Conservation (phyloP, 768 basidiomycete species). For the Termitomyces sp. region DNA sequence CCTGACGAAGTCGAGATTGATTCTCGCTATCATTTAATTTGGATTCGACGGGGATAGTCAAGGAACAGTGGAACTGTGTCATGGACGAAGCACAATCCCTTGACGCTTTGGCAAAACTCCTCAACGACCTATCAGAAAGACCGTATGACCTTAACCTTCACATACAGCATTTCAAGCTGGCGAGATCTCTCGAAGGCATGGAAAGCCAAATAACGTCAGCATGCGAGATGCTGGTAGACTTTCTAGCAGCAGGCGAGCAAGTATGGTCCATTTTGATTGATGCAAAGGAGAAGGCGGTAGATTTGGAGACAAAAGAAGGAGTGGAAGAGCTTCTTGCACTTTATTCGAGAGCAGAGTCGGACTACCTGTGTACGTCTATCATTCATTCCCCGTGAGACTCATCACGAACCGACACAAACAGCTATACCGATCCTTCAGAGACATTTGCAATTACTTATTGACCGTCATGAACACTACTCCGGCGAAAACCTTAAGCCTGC, state of each 20-base stretch:
- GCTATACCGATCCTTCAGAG: constrained; percentile 73
- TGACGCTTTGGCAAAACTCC: constrained; percentile 59
- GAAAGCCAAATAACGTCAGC: constrained; percentile 60
- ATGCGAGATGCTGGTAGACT: constrained; percentile 63
- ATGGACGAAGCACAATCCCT: constrained; percentile 64
- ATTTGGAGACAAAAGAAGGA: constrained; percentile 52
- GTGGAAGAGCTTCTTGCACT: constrained; percentile 56
- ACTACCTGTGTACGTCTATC: constrained; percentile 72
- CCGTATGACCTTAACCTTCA: constrained; percentile 67
- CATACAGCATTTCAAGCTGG: constrained; percentile 63
- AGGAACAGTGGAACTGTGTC: neutral
- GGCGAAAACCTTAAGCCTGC: constrained; percentile 44
- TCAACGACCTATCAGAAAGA: constrained; percentile 55
- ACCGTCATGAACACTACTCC: constrained; percentile 38
- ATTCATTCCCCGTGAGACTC: neutral
- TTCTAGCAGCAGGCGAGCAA: constrained; percentile 63
- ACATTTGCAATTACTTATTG: constrained; percentile 63
- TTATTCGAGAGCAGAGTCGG: constrained; percentile 66
- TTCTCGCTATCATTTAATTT: neutral
- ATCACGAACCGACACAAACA: constrained; percentile 25
- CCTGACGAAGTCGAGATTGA: neutral
- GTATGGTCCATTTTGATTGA: constrained; percentile 74
- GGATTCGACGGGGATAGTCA: neutral
- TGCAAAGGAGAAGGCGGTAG: constrained; percentile 45
- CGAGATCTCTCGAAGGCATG: constrained; percentile 53